Evolutionary conservation across 305 asterid species (phyloP).

Genomic region (Withania somnifera): DNA sequence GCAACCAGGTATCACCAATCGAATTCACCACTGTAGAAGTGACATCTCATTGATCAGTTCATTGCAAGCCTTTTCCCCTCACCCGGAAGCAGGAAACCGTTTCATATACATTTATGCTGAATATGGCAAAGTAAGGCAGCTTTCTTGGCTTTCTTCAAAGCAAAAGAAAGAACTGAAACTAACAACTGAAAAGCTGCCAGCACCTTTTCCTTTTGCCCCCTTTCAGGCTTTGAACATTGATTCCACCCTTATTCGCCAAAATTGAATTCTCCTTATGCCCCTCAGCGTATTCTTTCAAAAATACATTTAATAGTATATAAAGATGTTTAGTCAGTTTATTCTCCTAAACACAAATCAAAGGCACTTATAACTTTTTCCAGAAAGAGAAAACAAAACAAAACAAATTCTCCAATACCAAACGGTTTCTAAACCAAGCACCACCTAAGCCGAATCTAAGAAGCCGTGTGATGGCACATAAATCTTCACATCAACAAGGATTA

Average conservation of each 20-base stretch:
- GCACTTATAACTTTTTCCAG: not conserved
- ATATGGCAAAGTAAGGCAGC: not conserved
- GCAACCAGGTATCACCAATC: too few relatives aligned
- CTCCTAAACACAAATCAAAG: not conserved
- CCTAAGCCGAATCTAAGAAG: not conserved
- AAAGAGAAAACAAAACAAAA: not conserved
- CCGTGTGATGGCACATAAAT: not conserved
- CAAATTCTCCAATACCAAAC: not conserved
- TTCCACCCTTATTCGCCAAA: not conserved
- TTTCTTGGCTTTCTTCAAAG: slow-evolving; percentile 1
- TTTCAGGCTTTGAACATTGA: not conserved
- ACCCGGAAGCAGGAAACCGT: not conserved
- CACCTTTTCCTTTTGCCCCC: not conserved
- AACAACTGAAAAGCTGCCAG: not conserved
- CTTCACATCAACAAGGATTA: not conserved
- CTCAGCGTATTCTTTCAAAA: not conserved
- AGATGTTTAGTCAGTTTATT: not conserved
- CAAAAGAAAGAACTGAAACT: not conserved
- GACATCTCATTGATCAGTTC: too few relatives aligned
- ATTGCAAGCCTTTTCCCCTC: too few relatives aligned
- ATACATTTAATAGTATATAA: not conserved
- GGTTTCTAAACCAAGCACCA: not conserved
- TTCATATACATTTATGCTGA: not conserved
- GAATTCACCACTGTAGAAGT: too few relatives aligned
- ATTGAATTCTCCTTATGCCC: not conserved